These are phyloP conservation scores for Xanthoceras sorbifolium DNA, from an alignment of 345 rosid genomes.

Conservation along the genomic window DNA sequence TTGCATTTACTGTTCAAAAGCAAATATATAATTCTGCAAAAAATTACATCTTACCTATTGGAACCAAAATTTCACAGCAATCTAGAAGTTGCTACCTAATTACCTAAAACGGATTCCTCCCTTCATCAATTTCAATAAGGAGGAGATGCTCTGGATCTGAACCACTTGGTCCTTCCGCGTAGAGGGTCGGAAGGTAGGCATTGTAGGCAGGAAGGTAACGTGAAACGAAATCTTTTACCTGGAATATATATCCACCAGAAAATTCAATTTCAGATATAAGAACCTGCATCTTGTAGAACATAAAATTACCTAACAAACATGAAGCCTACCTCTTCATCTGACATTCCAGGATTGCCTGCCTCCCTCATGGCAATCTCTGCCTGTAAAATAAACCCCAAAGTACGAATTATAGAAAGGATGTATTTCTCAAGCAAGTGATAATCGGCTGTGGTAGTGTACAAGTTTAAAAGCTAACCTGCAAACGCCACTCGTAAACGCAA, in stretches of 20 bases:
- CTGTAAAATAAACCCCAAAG: slow-evolving; percentile 38
- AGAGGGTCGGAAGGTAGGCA: slow-evolving; percentile 84
- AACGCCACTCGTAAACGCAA: slow-evolving; percentile 90
- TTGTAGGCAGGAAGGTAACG: slow-evolving; percentile 87
- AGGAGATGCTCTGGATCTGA: slow-evolving; percentile 67
- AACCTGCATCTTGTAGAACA: background rate
- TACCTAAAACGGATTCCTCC: slow-evolving; percentile 66
- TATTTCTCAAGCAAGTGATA: background rate
- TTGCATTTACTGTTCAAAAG: background rate
- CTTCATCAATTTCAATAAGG: slow-evolving; percentile 75
- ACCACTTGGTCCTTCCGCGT: slow-evolving; percentile 87
- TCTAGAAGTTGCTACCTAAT: slow-evolving; percentile 13
- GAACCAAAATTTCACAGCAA: slow-evolving; percentile 19
- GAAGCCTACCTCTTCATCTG: slow-evolving; percentile 73
- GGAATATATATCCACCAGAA: slow-evolving; percentile 15
- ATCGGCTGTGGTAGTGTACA: background rate
- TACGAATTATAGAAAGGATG: background rate
- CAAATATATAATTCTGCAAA: background rate
- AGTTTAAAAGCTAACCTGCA: slow-evolving; percentile 59
- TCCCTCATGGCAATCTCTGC: slow-evolving; percentile 96
- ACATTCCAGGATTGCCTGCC: slow-evolving; percentile 86
- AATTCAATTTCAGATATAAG: background rate
- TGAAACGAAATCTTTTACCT: slow-evolving; percentile 95
- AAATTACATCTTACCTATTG: background rate
- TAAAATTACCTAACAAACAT: slow-evolving; percentile 4